These are phyloP conservation scores for Talaromyces sp. DNA, from an alignment of 2,329 filamentous ascomycete species.

Conservation along the genomic window DNA sequence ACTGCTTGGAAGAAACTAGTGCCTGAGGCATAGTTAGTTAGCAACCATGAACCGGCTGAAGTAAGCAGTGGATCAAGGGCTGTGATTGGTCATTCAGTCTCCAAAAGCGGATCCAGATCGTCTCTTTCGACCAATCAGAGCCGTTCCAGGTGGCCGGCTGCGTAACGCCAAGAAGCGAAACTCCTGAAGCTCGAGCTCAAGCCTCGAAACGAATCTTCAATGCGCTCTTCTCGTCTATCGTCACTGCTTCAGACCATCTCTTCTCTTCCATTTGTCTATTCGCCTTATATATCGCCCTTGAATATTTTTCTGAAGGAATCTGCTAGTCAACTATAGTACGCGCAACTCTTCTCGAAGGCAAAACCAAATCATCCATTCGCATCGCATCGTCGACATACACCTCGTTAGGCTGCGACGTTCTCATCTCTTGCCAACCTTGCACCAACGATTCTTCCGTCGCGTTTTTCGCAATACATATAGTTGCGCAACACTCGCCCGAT, in stretches of 20 bases:
- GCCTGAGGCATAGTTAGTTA: neutral
- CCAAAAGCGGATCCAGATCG: neutral
- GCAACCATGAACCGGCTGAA: neutral
- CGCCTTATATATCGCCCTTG: neutral
- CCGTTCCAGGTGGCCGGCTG: neutral
- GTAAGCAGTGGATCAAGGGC: neutral
- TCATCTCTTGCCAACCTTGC: neutral
- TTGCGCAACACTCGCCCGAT: neutral
- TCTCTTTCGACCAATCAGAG: neutral
- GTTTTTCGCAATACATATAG: neutral
- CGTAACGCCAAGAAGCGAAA: slow-evolving; percentile 8
- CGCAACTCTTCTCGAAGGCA: neutral
- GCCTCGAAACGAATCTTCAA: neutral
- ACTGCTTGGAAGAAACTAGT: neutral
- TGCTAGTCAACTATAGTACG: neutral
- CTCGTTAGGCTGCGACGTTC: slow-evolving; percentile 10
- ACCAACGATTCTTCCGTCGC: neutral
- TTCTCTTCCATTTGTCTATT: neutral
- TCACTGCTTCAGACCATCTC: neutral
- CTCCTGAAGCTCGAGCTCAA: slow-evolving; percentile 11
- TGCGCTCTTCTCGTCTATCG: neutral
- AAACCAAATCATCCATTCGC: neutral
- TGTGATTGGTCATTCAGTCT: neutral
- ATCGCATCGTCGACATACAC: neutral
- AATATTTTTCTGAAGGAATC: too few species aligned